Base-by-base conservation (phyloP, 2,329 filamentous ascomycete genomes). In the Ophiostoma perfectum region DNA sequence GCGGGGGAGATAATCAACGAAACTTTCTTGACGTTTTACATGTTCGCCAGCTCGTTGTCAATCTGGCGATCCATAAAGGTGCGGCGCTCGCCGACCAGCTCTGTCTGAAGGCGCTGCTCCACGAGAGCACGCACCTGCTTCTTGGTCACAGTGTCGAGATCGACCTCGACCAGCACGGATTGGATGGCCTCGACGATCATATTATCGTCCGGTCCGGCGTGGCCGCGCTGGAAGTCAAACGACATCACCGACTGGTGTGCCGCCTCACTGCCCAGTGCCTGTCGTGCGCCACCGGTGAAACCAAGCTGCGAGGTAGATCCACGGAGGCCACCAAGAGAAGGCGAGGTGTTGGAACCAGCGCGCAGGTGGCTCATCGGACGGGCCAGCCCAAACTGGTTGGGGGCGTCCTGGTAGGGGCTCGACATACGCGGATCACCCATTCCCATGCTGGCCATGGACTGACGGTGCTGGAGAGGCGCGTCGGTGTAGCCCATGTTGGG, bases 141-240 rank as follows among this genome's bases (percentile, higher is more conserved):
- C 88, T 98, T 99, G 6, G 95, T 99, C 64, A 98, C 92, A n/a
- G 86, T 94, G 77, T 99, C 95, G 58, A 99, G 83, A 78, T 99
- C 94, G 0, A 97, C 93, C 75, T 97, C 94, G 16, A 84, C 80
- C 71, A 99, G 82, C 74, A 95, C 95, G 66, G 84, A 82, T 75
- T 92, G 90, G 71, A 98, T 94, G 1, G 91, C 90, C 70, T 96
- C 91, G 18, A 92, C 84, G 72, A 99, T 97, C 70, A 87, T 85
- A 63, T 81, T 82, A 74, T 98, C 93, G 72, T 90, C 91, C 0
- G 92, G 91, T 0, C 91, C 92, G 38, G 81, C 81, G 68, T 81
- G 78, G 62, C 82, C 82, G 27, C 83, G 80, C 73, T 87, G 84
- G 78, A 88, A 89, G 77, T 88, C 86, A 71, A 89, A 87, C 39